Base-by-base conservation (phyloP, 257 asterid species). In the Ilex asprella region DNA sequence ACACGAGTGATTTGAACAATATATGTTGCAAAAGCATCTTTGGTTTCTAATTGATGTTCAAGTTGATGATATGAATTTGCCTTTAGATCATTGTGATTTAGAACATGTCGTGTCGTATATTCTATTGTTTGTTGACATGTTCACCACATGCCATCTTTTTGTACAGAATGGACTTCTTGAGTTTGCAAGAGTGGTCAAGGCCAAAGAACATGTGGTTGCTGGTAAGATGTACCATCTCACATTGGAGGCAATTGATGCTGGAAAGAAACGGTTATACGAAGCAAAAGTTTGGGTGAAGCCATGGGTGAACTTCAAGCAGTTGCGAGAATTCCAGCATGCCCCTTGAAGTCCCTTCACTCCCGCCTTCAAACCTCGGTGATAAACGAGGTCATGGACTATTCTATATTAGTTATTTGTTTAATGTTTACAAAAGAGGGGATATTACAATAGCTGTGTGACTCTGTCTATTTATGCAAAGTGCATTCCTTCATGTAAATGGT, bases 261-360 rank as follows among this genome's bases (percentile, higher is more conserved):
- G 85, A 57, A 39, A 70, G 69, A 79, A 58, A 62, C 68, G 76
- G 75, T 61, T 61, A 3, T 86, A 71, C 10, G 85, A 76, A 70
- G 95, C 85, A 7, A 67, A 74, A 67, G 84, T 83, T 41, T 79
- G 79, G 87, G 88, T 67, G 74, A 74, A 81, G 81, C 85, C 88
- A 56, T 79, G 91, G 95, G 56, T 74, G 82, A 83, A 79, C 67
- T 81, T 76, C 29, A 76, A 79, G 81, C 74, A 77, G 76, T 70
- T 83, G 66, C 73, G 77, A 31, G 81, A 77, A 65, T 86, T 86
- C 51, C 77, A 59, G 78, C 71, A 54, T 43, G 59, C 60, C 49
- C 31, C 27, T 16, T 51, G 76, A 67, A 58, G 56, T 16, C 39
- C 47, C 64, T 50, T 66, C 69, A 35, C 30, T 44, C 61, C 6